phyloP scores from a whole-genome alignment of 1,139 yeast genomes.

The Meyerozyma smithsonii region DNA sequence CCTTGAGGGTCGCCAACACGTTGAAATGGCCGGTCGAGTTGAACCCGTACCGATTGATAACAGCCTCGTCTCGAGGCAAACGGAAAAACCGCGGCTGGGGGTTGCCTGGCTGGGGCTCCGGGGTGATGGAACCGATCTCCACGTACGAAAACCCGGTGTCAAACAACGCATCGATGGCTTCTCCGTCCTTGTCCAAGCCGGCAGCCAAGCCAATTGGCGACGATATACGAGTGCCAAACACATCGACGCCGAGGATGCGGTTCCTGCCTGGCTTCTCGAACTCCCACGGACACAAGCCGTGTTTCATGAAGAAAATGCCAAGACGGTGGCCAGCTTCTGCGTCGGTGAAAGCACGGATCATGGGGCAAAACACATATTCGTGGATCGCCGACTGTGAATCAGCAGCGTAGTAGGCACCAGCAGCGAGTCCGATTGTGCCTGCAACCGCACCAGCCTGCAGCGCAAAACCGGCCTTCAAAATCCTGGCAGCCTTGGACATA shows the following conservation, averaged over 20 bases:
- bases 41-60: slow-evolving; percentile 91
- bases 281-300: slow-evolving; percentile 62
- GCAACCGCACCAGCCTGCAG: not conserved
- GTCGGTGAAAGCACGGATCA: slow-evolving; percentile 63
- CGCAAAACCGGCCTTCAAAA: not conserved
- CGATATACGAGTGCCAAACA: slow-evolving; percentile 58
- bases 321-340: slow-evolving; percentile 82
- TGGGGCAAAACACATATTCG: slow-evolving; percentile 75
- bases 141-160: slow-evolving; percentile 82
- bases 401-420: slow-evolving; percentile 42
- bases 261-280: slow-evolving; percentile 45
- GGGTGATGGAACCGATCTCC: slow-evolving; percentile 92
- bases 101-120: slow-evolving; percentile 90
- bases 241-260: slow-evolving; percentile 51
- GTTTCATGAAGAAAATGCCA: slow-evolving; percentile 66
- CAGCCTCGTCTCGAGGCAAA: slow-evolving; percentile 79
- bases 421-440: not conserved
- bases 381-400: slow-evolving; percentile 84
- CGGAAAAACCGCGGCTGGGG: slow-evolving; percentile 89
- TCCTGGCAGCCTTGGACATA: not conserved
- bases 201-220: slow-evolving; percentile 94
- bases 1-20: slow-evolving; percentile 61
- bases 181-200: slow-evolving; percentile 92
- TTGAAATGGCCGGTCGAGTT: slow-evolving; percentile 83
- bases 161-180: slow-evolving; percentile 81